Base-by-base conservation (phyloP, 495 filamentous ascomycete species). In the Diplogelasinospora grovesii region DNA sequence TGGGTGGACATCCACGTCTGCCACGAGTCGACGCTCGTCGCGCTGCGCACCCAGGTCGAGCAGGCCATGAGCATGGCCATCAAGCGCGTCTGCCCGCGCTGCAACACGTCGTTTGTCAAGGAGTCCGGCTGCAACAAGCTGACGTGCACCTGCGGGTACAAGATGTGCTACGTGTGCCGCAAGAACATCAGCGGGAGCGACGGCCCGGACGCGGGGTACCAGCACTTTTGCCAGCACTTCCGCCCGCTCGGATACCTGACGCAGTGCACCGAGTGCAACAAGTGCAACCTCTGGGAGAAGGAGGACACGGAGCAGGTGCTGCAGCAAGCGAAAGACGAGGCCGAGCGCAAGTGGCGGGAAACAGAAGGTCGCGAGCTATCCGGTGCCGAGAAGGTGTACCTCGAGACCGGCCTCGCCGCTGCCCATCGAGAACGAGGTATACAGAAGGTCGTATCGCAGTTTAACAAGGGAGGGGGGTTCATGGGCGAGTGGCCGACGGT, bases 141-240 rank as follows among this genome's bases (percentile, higher is more conserved):
- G 11, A 89, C 85, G n/a, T 98, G 92, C 57, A 74, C 86, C n/a
- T 98, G 92, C 59, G 89, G 92, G 1, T 98, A 96, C 62, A 81
- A 82, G 44, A 98, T 98, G 92, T 98, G 92, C 65, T 96, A 94
- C 46, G 74, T 94, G 27, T 94, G 85, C 55, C 82, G 85, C 19
- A 73, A 73, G 49, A 70, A 78, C 50, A 74, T 78, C 35, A 67
- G 65, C 30, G 66, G 50, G 31, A 55, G 61, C 8, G 72, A 73
- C 43, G 69, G 70, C 1, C 74, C 85, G 49, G 53, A 61, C 13
- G 53, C 43, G 2, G 84, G 89, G 5, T 96, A 98, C 53, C 64
- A 75, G 19, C 92, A 98, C 60, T 98, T 95, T 52, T 98, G 92
- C 56, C 78, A 95, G 50, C 92, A 98, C 61, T 96, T 98, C 60